phyloP scores from a whole-genome alignment of 371 early-diverging fungal species.

The Dinochytrium kinnereticum region DNA sequence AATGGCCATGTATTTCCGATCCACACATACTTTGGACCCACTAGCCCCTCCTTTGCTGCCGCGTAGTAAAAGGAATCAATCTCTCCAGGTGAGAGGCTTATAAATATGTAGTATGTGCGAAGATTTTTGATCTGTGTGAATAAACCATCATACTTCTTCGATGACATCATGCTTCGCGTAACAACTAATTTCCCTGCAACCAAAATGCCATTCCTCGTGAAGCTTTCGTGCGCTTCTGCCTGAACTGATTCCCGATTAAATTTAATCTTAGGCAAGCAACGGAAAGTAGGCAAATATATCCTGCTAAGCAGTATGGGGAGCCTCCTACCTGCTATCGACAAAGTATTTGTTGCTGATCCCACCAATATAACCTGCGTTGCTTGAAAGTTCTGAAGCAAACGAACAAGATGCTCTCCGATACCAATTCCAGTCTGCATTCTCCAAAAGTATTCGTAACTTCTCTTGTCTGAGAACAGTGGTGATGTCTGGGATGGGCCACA shows the following conservation, averaged over 20 bases:
- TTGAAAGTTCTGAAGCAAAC: conserved; percentile 16
- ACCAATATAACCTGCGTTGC: conserved; percentile 22
- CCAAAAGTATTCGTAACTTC: conserved; percentile 21
- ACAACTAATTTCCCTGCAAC: neutral
- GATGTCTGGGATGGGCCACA: conserved; percentile 22
- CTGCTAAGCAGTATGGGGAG: no score
- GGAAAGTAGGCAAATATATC: no score
- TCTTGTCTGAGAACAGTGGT: conserved; percentile 19
- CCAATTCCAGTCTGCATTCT: conserved; percentile 26
- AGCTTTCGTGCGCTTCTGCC: neutral
- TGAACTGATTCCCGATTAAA: neutral
- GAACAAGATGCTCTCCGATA: conserved; percentile 19
- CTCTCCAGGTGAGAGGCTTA: neutral
- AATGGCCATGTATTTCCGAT: conserved; percentile 18
- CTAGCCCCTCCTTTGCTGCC: conserved; percentile 19
- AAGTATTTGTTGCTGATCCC: neutral
- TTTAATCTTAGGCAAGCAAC: no score
- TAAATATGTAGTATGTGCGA: neutral
- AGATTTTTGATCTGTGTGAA: neutral
- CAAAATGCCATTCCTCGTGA: neutral
- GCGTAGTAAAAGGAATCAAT: neutral
- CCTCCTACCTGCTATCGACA: neutral
- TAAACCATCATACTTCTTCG: neutral
- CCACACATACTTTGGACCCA: conserved; percentile 29
- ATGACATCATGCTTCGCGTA: neutral